Conservation (phyloP, 306 rosid genomes). For the Hippophae tibetana region DNA sequence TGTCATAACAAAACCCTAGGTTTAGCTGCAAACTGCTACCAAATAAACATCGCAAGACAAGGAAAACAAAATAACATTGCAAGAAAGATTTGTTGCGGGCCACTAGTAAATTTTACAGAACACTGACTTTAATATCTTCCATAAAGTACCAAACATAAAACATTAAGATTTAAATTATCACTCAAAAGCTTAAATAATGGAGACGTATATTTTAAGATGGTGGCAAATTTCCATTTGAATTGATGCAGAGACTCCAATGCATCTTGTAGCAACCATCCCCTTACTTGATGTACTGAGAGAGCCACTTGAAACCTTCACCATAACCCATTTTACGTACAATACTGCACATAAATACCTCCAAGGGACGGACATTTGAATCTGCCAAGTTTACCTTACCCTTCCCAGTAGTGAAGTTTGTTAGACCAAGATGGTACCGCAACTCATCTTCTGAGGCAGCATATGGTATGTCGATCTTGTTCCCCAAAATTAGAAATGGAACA, state of each 20-base stretch:
- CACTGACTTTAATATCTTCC: no score
- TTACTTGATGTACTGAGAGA: slow-evolving; percentile 83
- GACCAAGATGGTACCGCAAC: slow-evolving; percentile 60
- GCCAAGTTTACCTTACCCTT: slow-evolving; percentile 70
- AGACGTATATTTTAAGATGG: no score
- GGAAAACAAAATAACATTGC: no score
- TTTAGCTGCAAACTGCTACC: no score
- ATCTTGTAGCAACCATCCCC: slow-evolving; percentile 16
- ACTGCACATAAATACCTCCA: slow-evolving; percentile 93
- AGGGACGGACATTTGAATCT: slow-evolving; percentile 66
- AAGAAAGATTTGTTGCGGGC: no score
- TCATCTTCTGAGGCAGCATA: slow-evolving; percentile 88
- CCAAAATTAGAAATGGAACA: slow-evolving; percentile 77
- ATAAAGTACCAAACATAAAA: no score
- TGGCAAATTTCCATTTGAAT: no score
- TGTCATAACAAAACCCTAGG: no score
- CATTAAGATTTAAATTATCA: no score
- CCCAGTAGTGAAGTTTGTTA: slow-evolving; percentile 80
- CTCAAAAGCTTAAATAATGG: no score
- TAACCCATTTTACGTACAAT: slow-evolving; percentile 89
- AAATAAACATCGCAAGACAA: no score
- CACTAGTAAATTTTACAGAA: no score
- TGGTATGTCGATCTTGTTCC: slow-evolving; percentile 76
- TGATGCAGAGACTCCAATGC: slow-evolving; percentile 8
- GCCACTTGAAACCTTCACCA: slow-evolving; percentile 90